A percentile compares a stretch with the other conserved stretches of the same genome.
phyloP scores from a whole-genome alignment of 768 basidiomycete genomes.

The Cystobasidium tubakii region DNA sequence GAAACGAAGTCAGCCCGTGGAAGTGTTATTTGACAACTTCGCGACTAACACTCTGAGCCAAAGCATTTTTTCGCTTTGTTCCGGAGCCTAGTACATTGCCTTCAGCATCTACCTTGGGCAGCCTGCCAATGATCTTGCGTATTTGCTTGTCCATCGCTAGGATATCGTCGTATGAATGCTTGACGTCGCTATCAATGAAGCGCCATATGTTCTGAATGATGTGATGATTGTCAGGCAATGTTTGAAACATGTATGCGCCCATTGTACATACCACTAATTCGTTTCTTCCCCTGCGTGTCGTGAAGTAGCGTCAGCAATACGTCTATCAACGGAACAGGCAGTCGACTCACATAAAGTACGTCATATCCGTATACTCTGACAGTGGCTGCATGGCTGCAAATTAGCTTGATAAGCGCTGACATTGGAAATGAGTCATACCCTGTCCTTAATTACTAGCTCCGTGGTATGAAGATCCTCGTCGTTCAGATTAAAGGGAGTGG shows the following conservation, averaged over 20 bases:
- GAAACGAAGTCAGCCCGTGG: background rate
- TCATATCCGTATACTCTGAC: slow-evolving; percentile 2
- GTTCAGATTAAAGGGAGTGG: slow-evolving; percentile 6
- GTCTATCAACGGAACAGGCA: background rate
- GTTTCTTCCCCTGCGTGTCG: background rate
- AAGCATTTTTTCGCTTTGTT: background rate
- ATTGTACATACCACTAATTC: background rate
- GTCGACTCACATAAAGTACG: background rate
- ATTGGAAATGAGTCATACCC: background rate
- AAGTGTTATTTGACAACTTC: background rate
- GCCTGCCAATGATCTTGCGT: background rate
- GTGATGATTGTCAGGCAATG: too few relatives aligned
- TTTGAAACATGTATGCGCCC: background rate
- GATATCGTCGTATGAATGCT: slow-evolving; percentile 22
- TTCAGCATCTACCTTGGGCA: background rate
- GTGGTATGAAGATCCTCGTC: slow-evolving; percentile 5
- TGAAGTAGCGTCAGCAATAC: background rate
- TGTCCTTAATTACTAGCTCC: background rate
- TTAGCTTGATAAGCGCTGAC: background rate
- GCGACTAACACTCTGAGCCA: background rate
- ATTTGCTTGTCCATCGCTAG: slow-evolving; percentile 3
- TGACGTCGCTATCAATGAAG: slow-evolving; percentile 19
- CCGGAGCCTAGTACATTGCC: background rate
- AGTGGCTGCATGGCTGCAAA: background rate
- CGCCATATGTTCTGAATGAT: background rate